Conservation (phyloP, 148 eudicot genomes). For the Heliosperma pusillum region DNA sequence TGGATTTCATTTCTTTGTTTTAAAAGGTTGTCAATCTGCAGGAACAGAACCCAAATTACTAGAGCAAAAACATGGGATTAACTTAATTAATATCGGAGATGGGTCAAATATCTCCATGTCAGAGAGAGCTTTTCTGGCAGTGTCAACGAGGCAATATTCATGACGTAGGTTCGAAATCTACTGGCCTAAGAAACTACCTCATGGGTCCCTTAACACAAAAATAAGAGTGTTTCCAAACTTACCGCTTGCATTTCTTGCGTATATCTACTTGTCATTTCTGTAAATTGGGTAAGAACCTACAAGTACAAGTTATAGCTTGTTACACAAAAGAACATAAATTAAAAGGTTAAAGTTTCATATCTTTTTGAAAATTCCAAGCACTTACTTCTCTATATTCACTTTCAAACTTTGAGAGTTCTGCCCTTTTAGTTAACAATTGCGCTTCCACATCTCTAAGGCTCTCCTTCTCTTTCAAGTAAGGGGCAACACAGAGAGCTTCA, state of each 20-base stretch:
- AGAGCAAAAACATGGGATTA: not conserved
- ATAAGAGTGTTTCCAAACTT: constrained; percentile 26
- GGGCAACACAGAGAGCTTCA: constrained; percentile 71
- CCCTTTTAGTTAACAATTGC: constrained; percentile 75
- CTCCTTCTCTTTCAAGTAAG: constrained; percentile 64
- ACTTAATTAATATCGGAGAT: not conserved
- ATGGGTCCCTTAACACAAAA: not conserved
- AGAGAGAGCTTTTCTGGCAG: too few species aligned
- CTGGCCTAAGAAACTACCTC: not conserved
- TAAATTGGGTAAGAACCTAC: constrained; percentile 83
- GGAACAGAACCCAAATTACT: constrained; percentile 1
- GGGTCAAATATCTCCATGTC: not conserved
- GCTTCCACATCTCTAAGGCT: constrained; percentile 77
- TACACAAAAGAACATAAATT: not conserved
- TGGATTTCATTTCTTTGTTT: constrained; percentile 77
- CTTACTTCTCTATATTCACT: constrained; percentile 85
- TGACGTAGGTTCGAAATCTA: not conserved
- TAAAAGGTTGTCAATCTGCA: constrained; percentile 83
- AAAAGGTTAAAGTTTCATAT: constrained; percentile 14
- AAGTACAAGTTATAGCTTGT: constrained; percentile 4
- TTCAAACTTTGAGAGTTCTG: constrained; percentile 84
- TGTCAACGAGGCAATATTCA: not conserved
- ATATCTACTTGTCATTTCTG: constrained; percentile 86
- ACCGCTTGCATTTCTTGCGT: constrained; percentile 89
- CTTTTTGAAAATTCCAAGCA: not conserved